A percentile compares a stretch with the other conserved stretches of the same genome.
These are phyloP conservation scores for Wallemia ichthyophaga DNA, from an alignment of 1,284 basidiomycete genomes.

Conservation along the genomic window DNA sequence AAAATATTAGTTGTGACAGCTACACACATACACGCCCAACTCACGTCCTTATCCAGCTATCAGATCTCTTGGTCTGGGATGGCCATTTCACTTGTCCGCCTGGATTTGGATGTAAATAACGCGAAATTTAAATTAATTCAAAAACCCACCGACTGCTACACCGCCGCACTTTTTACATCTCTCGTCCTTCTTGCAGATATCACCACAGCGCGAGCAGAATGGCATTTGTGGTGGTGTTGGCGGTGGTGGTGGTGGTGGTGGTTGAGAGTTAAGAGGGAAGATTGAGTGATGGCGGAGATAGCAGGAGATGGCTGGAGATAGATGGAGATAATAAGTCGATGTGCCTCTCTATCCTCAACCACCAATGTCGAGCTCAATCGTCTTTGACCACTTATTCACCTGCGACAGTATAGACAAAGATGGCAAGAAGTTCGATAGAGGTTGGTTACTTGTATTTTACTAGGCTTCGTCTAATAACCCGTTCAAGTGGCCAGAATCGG, in stretches of 20 bases:
- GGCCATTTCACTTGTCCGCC: neutral
- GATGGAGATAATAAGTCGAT: neutral
- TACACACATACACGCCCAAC: no score
- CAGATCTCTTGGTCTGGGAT: neutral
- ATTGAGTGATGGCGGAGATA: no score
- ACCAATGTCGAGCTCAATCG: conserved; percentile 16
- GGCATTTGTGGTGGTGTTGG: neutral
- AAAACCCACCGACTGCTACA: neutral
- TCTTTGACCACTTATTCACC: conserved; percentile 72
- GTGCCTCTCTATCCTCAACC: neutral
- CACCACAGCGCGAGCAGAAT: neutral
- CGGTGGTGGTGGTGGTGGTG: neutral
- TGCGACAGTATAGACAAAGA: conserved; percentile 61
- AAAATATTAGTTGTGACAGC: neutral
- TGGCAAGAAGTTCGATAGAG: conserved; percentile 91
- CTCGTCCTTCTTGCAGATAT: neutral
- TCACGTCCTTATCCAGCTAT: neutral
- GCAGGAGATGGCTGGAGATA: no score
- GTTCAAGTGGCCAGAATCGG: conserved; percentile 1
- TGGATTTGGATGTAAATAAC: neutral
- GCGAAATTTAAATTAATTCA: neutral
- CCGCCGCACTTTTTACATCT: neutral
- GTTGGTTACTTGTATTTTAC: conserved; percentile 19
- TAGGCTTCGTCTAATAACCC: conserved; percentile 2
- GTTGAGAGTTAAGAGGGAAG: neutral